phyloP scores from a whole-genome alignment of 371 early-diverging fungal species.

The Smittium culicis region DNA sequence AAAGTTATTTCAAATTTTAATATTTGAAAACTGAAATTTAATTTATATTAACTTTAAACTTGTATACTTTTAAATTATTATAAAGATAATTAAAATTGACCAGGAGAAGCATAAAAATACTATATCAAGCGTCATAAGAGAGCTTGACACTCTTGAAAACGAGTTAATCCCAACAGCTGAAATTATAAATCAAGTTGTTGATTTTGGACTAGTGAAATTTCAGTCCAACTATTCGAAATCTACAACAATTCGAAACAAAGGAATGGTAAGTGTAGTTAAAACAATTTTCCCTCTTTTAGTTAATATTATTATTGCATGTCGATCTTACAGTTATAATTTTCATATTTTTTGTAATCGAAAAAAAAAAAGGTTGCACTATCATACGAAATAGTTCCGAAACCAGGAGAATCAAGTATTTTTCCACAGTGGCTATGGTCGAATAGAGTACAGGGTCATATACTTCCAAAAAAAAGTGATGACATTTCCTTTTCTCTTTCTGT shows the following conservation, averaged over 20 bases:
- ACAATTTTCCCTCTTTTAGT: too few species aligned
- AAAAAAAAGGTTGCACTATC: constrained; percentile 41
- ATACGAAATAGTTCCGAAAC: constrained; percentile 53
- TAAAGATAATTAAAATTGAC: constrained; percentile 21
- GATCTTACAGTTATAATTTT: too few species aligned
- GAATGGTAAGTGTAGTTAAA: constrained; percentile 35
- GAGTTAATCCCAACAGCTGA: constrained; percentile 47
- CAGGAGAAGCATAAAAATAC: constrained; percentile 37
- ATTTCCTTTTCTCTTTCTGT: background rate
- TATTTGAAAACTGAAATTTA: too few species aligned
- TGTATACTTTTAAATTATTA: too few species aligned
- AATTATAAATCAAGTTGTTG: constrained; percentile 28
- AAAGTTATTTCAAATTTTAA: too few species aligned
- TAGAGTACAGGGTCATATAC: constrained; percentile 46
- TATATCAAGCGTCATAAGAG: constrained; percentile 44
- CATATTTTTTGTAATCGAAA: too few species aligned
- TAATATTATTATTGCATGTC: too few species aligned
- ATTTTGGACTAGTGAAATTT: constrained; percentile 69
- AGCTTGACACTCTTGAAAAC: constrained; percentile 64
- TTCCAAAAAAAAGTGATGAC: constrained; percentile 41
- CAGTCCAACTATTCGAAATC: constrained; percentile 36
- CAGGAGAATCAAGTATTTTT: constrained; percentile 34
- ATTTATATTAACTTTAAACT: too few species aligned
- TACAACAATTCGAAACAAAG: constrained; percentile 58
- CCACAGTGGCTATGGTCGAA: constrained; percentile 55